These are phyloP conservation scores for Candida sp. DNA, from an alignment of 1,139 yeast species.

Conservation along the genomic window DNA sequence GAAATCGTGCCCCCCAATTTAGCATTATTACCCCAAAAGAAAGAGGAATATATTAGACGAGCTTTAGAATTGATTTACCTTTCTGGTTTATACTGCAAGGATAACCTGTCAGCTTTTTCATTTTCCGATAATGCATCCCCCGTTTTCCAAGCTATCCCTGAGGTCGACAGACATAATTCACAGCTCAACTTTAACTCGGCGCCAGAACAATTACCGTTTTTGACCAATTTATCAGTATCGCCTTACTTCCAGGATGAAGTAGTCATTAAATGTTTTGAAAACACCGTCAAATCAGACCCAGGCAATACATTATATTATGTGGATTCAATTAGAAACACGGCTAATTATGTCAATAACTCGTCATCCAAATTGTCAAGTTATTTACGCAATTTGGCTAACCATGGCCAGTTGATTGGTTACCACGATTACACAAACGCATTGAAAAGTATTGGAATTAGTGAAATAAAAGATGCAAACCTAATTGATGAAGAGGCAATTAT, in stretches of 20 bases:
- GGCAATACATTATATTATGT: slow-evolving; percentile 56
- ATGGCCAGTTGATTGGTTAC: slow-evolving; percentile 59
- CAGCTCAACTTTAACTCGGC: slow-evolving; percentile 14
- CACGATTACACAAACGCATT: slow-evolving; percentile 59
- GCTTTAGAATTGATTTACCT: slow-evolving; percentile 45
- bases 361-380: slow-evolving; percentile 35
- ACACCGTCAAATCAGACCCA: slow-evolving; percentile 52
- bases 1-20: slow-evolving; percentile 60
- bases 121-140: slow-evolving; percentile 36
- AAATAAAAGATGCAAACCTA: slow-evolving; percentile 14
- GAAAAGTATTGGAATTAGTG: slow-evolving; percentile 47
- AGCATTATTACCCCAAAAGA: slow-evolving; percentile 18
- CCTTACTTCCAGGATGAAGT: slow-evolving; percentile 59
- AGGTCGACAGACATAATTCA: slow-evolving; percentile 39
- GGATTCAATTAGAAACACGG: slow-evolving; percentile 48
- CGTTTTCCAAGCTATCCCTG: slow-evolving; percentile 32
- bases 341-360: slow-evolving; percentile 9
- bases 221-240: slow-evolving; percentile 56
- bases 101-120: slow-evolving; percentile 28
- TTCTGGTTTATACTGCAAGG: slow-evolving; percentile 24
- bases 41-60: slow-evolving; percentile 50
- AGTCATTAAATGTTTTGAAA: slow-evolving; percentile 60
- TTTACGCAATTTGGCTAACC: slow-evolving; percentile 47
- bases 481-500: slow-evolving; percentile 43
- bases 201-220: slow-evolving; percentile 24